A percentile compares a stretch with the other conserved stretches of the same genome.
phyloP scores from a whole-genome alignment of 768 basidiomycete genomes.

The Leucosporidium scottii region DNA sequence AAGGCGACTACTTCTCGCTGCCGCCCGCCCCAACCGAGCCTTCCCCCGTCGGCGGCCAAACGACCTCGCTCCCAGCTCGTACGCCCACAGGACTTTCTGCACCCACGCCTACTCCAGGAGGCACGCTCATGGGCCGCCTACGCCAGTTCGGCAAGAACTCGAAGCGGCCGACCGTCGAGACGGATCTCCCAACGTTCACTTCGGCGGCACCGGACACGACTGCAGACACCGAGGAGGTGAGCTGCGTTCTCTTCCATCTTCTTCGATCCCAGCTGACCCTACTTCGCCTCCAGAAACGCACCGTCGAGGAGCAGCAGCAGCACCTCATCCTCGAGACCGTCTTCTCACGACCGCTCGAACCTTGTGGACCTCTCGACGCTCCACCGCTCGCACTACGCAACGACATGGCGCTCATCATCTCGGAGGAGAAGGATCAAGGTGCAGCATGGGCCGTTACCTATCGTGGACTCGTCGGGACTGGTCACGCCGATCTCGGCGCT shows the following conservation, averaged over 20 bases:
- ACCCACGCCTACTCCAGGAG: constrained; percentile 40
- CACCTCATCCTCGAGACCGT: constrained; percentile 42
- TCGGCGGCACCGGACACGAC: neutral
- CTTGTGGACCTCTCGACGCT: constrained; percentile 64
- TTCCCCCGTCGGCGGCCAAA: neutral
- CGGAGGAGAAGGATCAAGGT: constrained; percentile 58
- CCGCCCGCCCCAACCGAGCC: constrained; percentile 6
- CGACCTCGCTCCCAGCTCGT: constrained; percentile 20
- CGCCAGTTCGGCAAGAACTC: constrained; percentile 59
- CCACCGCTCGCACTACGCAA: constrained; percentile 59
- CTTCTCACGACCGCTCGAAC: constrained; percentile 46
- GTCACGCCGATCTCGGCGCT: constrained; percentile 50
- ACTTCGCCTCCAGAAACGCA: neutral
- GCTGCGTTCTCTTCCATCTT: neutral
- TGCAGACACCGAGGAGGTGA: constrained; percentile 21
- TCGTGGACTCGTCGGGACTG: constrained; percentile 58
- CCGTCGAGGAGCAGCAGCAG: constrained; percentile 40
- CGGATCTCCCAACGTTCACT: constrained; percentile 12
- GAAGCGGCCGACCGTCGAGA: constrained; percentile 43
- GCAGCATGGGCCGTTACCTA: constrained; percentile 70
- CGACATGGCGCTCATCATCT: constrained; percentile 62
- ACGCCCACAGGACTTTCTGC: constrained; percentile 47
- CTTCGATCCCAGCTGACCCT: neutral
- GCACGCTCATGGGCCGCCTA: constrained; percentile 60
- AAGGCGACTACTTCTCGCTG: constrained; percentile 30